Evolutionary conservation across 1,139 yeast genomes (phyloP).

Genomic region (Yarrowia galli): DNA sequence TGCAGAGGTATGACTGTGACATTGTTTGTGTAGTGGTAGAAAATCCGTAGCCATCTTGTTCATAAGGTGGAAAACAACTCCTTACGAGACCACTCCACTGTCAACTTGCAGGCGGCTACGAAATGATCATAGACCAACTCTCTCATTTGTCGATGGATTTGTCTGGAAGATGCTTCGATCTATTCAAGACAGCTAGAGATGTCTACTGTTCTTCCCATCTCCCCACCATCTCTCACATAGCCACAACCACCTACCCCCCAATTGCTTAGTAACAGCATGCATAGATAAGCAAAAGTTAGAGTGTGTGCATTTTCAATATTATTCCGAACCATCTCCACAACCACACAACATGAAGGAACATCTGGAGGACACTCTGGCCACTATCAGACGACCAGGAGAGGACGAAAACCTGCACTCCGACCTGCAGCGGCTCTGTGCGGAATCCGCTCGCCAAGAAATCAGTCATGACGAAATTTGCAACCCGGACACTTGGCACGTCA

Average conservation of each 20-base stretch:
- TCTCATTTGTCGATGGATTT: too few relatives aligned
- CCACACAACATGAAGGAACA: conserved; percentile 2
- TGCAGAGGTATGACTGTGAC: too few relatives aligned
- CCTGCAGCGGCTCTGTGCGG: conserved; percentile 12
- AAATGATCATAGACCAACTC: too few relatives aligned
- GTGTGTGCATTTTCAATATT: not conserved
- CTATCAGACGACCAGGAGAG: conserved; percentile 1
- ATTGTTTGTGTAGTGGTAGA: too few relatives aligned
- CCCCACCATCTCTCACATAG: too few relatives aligned
- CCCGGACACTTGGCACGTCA: conserved; percentile 12
- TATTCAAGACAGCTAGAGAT: too few relatives aligned
- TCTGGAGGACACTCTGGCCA: not conserved
- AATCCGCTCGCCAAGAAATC: conserved; percentile 18
- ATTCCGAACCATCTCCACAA: not conserved
- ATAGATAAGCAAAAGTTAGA: conserved; percentile 29
- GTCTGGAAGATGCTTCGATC: too few relatives aligned
- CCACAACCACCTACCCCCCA: not conserved
- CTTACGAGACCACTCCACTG: too few relatives aligned
- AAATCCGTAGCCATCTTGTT: too few relatives aligned
- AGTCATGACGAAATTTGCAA: conserved; percentile 1
- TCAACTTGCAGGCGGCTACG: too few relatives aligned
- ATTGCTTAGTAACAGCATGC: conserved; percentile 14
- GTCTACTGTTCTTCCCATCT: too few relatives aligned
- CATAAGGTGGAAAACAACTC: too few relatives aligned
- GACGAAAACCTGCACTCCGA: conserved; percentile 21